A percentile compares a stretch with the other conserved stretches of the same genome.
phyloP scores from a whole-genome alignment of 805 yeast species.

The Wilhelminamyces savonicus region DNA sequence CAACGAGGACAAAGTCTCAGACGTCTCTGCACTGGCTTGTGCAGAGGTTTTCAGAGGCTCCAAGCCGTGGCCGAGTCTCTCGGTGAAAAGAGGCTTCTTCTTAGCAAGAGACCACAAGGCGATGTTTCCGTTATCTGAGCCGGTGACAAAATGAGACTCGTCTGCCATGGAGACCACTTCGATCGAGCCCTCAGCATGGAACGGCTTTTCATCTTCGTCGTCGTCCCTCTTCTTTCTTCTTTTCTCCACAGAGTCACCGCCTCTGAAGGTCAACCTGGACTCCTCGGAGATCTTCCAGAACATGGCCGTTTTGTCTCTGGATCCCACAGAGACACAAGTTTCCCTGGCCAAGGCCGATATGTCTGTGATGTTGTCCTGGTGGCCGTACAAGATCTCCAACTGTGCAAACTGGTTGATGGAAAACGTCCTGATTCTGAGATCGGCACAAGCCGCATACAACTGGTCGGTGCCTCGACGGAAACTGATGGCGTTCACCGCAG shows the following conservation, averaged over 20 bases:
- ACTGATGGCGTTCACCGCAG: conserved; percentile 63
- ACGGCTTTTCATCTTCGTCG: conserved; percentile 15
- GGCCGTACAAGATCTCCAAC: conserved; percentile 89
- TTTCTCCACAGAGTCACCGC: conserved; percentile 62
- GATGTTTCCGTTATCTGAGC: conserved; percentile 89
- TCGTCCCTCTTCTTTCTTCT: conserved; percentile 27
- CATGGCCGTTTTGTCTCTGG: conserved; percentile 92
- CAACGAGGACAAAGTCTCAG: conserved; percentile 40
- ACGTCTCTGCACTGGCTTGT: conserved; percentile 42
- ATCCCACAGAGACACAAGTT: conserved; percentile 92
- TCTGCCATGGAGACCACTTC: conserved; percentile 90
- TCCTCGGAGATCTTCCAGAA: conserved; percentile 97
- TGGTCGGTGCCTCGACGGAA: conserved; percentile 82
- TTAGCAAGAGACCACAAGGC: conserved; percentile 87
- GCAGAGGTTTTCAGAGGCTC: conserved; percentile 39
- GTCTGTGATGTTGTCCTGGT: conserved; percentile 83
- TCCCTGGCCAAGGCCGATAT: conserved; percentile 78
- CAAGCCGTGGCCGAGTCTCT: conserved; percentile 73
- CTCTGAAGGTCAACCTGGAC: conserved; percentile 86
- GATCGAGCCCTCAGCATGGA: conserved; percentile 76
- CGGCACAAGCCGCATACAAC: conserved; percentile 88
- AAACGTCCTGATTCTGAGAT: conserved; percentile 81
- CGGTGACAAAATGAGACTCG: conserved; percentile 88
- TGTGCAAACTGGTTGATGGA: conserved; percentile 82
- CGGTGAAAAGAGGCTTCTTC: conserved; percentile 75